A percentile compares a stretch with the other conserved stretches of the same genome.
phyloP scores from a whole-genome alignment of 768 basidiomycete species.

The Pleurotus giganteus region DNA sequence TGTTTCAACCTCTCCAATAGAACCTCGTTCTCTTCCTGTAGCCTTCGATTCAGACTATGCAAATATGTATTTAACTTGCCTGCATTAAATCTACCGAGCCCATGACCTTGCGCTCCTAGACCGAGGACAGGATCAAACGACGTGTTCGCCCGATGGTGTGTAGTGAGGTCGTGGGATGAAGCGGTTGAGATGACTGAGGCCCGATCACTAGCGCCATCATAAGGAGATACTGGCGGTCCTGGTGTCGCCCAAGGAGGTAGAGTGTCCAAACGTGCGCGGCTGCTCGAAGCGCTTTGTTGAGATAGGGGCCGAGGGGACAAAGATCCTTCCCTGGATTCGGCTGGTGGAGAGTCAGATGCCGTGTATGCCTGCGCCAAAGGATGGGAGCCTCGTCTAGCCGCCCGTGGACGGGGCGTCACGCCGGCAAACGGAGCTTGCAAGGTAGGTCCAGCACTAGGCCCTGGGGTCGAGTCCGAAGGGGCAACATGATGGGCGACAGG shows the following conservation, averaged over 20 bases:
- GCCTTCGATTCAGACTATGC: constrained; percentile 76
- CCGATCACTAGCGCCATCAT: constrained; percentile 51
- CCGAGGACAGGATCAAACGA: constrained; percentile 86
- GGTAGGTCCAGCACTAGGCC: constrained; percentile 25
- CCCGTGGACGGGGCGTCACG: constrained; percentile 60
- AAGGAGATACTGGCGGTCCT: constrained; percentile 32
- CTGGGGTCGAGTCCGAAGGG: constrained; percentile 24
- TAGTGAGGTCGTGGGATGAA: constrained; percentile 86
- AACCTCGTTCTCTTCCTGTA: constrained; percentile 83
- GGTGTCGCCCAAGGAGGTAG: constrained; percentile 32
- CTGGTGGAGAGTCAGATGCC: constrained; percentile 29
- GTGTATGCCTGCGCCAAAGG: constrained; percentile 58
- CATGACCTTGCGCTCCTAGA: constrained; percentile 61
- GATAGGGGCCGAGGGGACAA: constrained; percentile 22
- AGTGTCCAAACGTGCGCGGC: constrained; percentile 17
- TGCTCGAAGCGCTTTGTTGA: constrained; percentile 5
- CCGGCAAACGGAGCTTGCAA: constrained; percentile 58
- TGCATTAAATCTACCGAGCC: constrained; percentile 79
- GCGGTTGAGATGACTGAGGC: constrained; percentile 78
- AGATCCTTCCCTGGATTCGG: constrained; percentile 34
- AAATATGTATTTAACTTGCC: constrained; percentile 83
- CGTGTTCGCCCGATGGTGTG: constrained; percentile 77
- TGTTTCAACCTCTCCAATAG: constrained; percentile 53
- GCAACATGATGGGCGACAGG: constrained; percentile 19
- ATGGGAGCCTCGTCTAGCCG: constrained; percentile 50